phyloP scores from a whole-genome alignment of 108 stramenopile genomes.

The Cyclotella choctawhatcheeana region DNA sequence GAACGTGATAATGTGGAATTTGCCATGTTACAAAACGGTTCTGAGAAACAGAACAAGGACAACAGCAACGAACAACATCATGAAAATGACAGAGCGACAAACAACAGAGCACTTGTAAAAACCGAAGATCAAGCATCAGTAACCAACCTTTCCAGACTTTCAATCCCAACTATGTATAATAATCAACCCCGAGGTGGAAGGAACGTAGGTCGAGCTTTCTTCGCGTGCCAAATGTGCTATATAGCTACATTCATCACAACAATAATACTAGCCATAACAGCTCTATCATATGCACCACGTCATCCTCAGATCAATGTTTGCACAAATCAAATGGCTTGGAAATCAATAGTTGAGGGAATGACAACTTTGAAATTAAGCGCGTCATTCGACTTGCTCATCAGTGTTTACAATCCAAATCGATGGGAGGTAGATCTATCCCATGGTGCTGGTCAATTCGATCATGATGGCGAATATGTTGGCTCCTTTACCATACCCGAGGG shows the following conservation, averaged over 20 bases:
- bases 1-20: conserved; percentile 38
- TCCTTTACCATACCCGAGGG: conserved; percentile 75
- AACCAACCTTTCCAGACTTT: conserved; percentile 27
- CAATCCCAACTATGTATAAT: conserved; percentile 21
- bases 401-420: conserved; percentile 82
- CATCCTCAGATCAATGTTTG: conserved; percentile 85
- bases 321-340: conserved; percentile 85
- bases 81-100: too few relatives aligned
- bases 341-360: conserved; percentile 76
- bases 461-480: conserved; percentile 73
- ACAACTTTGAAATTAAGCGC: conserved; percentile 69
- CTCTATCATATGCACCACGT: conserved; percentile 72
- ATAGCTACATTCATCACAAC: conserved; percentile 48
- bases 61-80: background rate
- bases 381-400: conserved; percentile 82
- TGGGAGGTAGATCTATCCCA: conserved; percentile 68
- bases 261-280: conserved; percentile 32
- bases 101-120: conserved; percentile 7
- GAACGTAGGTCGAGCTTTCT: conserved; percentile 41
- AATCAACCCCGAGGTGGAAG: conserved; percentile 11
- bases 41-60: conserved; percentile 37
- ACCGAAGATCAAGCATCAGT: conserved; percentile 17
- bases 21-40: conserved; percentile 30
- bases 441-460: conserved; percentile 72
- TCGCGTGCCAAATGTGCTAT: conserved; percentile 56